phyloP scores from a whole-genome alignment of 2,329 filamentous ascomycete species.

The Sporothrix pseudoabietina region DNA sequence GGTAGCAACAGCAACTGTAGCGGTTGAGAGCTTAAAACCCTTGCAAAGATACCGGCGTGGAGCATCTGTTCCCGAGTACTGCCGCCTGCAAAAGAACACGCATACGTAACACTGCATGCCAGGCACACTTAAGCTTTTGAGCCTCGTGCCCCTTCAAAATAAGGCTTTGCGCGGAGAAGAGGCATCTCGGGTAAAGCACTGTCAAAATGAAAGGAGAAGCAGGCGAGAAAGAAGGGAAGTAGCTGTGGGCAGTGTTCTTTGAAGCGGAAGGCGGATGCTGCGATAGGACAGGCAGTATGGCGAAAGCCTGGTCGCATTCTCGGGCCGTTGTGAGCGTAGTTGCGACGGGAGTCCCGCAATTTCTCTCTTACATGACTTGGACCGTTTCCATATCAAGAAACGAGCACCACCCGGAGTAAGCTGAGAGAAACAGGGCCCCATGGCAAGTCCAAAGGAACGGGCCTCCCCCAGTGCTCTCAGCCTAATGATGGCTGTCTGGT shows the following conservation, averaged over 20 bases:
- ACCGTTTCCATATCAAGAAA: slow-evolving; percentile 15
- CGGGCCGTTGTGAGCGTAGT: not conserved
- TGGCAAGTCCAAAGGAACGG: slow-evolving; percentile 30
- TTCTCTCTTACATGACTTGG: not conserved
- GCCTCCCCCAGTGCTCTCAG: slow-evolving; percentile 28
- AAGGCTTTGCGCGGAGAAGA: not conserved
- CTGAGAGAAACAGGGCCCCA: slow-evolving; percentile 15
- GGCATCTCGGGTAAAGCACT: not conserved
- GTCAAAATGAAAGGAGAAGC: not conserved
- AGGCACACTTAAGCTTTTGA: slow-evolving; percentile 8
- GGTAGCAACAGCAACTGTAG: slow-evolving; percentile 13
- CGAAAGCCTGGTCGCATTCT: not conserved
- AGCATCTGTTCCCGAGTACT: not conserved
- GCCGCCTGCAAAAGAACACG: not conserved
- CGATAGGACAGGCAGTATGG: not conserved
- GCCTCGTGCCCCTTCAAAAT: not conserved
- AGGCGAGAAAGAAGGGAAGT: not conserved
- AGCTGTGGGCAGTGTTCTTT: not conserved
- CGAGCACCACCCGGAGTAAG: slow-evolving; percentile 10
- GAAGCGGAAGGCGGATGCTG: not conserved
- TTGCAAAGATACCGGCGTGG: not conserved
- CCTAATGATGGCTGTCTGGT: slow-evolving; percentile 13
- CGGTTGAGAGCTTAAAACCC: not conserved
- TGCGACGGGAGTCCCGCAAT: not conserved
- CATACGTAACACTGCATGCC: slow-evolving; percentile 10